Conservation (phyloP, 192 early-diverging fungal genomes). For the Allomyces javanicus region DNA sequence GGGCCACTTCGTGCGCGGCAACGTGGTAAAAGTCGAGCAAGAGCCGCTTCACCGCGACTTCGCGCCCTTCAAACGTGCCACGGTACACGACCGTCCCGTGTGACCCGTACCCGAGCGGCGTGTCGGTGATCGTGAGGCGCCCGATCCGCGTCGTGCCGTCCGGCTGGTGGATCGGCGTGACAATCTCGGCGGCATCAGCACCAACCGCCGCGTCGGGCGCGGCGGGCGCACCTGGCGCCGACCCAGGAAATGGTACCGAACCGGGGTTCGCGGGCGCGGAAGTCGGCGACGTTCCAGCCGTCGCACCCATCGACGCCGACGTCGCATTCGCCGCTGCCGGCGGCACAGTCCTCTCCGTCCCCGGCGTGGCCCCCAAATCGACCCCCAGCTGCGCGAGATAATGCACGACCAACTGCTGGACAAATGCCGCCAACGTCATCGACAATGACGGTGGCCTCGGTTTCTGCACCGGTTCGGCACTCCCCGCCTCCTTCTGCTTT, state of each 20-base stretch:
- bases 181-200: background rate
- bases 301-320: too few relatives aligned
- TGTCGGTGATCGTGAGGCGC: constrained; percentile 37
- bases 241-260: constrained; percentile 13
- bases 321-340: too few relatives aligned
- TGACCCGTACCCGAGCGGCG: constrained; percentile 67
- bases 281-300: too few relatives aligned
- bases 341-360: background rate
- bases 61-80: constrained; percentile 75
- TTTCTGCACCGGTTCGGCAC: background rate
- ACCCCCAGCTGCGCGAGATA: constrained; percentile 7
- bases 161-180: background rate
- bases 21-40: constrained; percentile 91
- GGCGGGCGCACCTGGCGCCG: constrained; percentile 17
- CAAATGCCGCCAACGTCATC: constrained; percentile 11
- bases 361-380: background rate
- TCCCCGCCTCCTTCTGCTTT: background rate
- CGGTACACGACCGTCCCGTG: constrained; percentile 94
- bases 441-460: constrained; percentile 10
- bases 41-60: constrained; percentile 84
- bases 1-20: constrained; percentile 77
- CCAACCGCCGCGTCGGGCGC: constrained; percentile 6
- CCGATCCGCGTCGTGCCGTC: constrained; percentile 18
- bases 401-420: constrained; percentile 4
- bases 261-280: too few relatives aligned